A percentile compares a stretch with the other conserved stretches of the same genome.
phyloP scores from a whole-genome alignment of 108 stramenopile species.

The Fragilariopsis cylindrus region DNA sequence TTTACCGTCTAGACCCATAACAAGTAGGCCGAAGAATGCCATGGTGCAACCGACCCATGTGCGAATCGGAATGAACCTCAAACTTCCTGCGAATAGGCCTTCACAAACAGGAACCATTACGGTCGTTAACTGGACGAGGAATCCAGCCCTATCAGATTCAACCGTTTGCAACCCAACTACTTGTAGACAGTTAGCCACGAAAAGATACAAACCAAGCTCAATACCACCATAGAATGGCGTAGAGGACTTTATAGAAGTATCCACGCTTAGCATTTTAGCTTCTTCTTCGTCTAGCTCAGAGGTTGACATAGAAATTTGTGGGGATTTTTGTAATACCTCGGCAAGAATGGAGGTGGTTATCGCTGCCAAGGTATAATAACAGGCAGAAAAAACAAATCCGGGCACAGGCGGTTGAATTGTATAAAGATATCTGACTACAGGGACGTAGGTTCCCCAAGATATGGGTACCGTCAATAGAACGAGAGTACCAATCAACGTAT shows the following conservation, averaged over 20 bases:
- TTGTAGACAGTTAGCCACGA: constrained; percentile 80
- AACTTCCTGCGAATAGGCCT: constrained; percentile 38
- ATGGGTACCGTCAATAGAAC: constrained; percentile 79
- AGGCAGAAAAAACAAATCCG: constrained; percentile 86
- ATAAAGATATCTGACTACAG: constrained; percentile 70
- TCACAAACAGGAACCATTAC: constrained; percentile 72
- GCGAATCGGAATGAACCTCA: constrained; percentile 21
- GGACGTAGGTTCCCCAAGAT: constrained; percentile 86
- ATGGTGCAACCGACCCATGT: constrained; percentile 78
- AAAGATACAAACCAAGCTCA: constrained; percentile 81
- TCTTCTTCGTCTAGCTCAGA: not conserved
- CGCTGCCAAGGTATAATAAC: constrained; percentile 74
- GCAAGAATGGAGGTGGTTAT: constrained; percentile 27
- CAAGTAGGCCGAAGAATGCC: constrained; percentile 72
- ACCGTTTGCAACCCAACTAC: constrained; percentile 81
- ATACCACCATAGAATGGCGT: constrained; percentile 45
- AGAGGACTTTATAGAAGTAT: not conserved
- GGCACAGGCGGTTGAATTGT: constrained; percentile 77
- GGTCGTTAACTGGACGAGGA: constrained; percentile 85
- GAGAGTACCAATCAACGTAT: constrained; percentile 45
- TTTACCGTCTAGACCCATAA: constrained; percentile 72
- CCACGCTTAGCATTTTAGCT: not conserved
- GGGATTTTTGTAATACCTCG: not conserved
- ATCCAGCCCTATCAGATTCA: constrained; percentile 79
- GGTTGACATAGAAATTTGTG: not conserved